phyloP scores from a whole-genome alignment of 768 basidiomycete genomes.

The Termitomyces sp. region DNA sequence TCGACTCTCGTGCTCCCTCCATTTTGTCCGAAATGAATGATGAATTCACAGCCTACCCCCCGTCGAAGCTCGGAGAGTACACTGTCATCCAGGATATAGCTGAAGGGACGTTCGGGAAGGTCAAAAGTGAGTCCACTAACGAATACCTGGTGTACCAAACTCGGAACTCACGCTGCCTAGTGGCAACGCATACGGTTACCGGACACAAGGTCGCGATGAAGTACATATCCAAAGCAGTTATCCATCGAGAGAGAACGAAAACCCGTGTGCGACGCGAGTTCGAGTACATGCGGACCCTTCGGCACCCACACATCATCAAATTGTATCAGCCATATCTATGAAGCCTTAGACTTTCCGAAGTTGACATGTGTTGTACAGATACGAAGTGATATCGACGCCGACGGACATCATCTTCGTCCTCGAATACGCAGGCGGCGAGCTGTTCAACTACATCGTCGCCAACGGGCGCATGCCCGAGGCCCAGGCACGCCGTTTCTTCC shows the following conservation, averaged over 20 bases:
- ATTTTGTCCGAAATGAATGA: conserved; percentile 25
- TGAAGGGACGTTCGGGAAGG: conserved; percentile 97
- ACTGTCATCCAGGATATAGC: conserved; percentile 84
- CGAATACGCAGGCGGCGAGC: conserved; percentile 92
- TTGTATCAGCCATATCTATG: conserved; percentile 49
- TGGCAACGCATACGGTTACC: conserved; percentile 91
- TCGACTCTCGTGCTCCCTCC: conserved; percentile 15
- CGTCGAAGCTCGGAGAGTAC: conserved; percentile 87
- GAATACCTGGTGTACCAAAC: background rate
- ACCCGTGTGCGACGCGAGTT: conserved; percentile 91
- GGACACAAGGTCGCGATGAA: conserved; percentile 98
- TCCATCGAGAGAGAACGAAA: conserved; percentile 87
- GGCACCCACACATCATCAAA: conserved; percentile 98
- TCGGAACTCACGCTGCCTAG: conserved; percentile 33
- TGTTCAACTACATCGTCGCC: conserved; percentile 98
- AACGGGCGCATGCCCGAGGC: conserved; percentile 87
- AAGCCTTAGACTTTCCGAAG: conserved; percentile 6
- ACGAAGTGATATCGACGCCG: conserved; percentile 87
- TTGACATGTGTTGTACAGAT: conserved; percentile 34
- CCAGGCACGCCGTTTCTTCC: conserved; percentile 91
- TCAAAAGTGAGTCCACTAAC: conserved; percentile 71
- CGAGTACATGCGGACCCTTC: conserved; percentile 90
- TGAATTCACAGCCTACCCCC: conserved; percentile 33
- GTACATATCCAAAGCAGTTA: conserved; percentile 91
- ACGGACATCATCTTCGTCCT: conserved; percentile 98